phyloP scores from a whole-genome alignment of 1,139 yeast species.

The Geotrichum australiense region DNA sequence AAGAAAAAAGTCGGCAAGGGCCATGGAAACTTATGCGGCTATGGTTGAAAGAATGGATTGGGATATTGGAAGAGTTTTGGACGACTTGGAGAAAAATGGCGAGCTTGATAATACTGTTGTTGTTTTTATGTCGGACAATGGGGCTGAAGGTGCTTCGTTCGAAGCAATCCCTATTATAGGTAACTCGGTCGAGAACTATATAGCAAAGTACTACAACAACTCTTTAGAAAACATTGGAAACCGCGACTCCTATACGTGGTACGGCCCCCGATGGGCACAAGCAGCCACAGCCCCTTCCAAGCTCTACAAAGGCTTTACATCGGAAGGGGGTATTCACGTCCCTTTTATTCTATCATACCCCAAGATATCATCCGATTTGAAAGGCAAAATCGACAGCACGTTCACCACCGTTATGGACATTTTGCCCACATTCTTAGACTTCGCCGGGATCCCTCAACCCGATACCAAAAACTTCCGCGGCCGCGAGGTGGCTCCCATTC shows the following conservation, averaged over 20 bases:
- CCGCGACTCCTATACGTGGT: conserved; percentile 44
- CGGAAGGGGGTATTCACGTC: conserved; percentile 52
- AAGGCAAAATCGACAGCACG: conserved; percentile 33
- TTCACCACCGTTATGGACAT: conserved; percentile 54
- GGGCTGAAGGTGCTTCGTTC: conserved; percentile 53
- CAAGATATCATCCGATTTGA: conserved; percentile 16
- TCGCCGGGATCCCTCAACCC: conserved; percentile 38
- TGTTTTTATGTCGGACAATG: conserved; percentile 52
- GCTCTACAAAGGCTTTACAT: conserved; percentile 47
- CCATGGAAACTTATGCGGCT: conserved; percentile 53
- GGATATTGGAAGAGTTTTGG: conserved; percentile 44
- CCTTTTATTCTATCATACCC: conserved; percentile 38
- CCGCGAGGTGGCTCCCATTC: conserved; percentile 37
- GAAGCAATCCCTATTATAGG: conserved; percentile 45
- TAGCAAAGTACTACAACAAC: conserved; percentile 40
- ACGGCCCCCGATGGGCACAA: conserved; percentile 57
- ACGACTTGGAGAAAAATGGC: conserved; percentile 36
- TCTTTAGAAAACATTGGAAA: conserved; percentile 44
- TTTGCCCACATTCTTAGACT: conserved; percentile 46
- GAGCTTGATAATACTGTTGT: conserved; percentile 48
- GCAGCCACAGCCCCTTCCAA: conserved; percentile 53
- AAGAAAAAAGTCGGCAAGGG: conserved; percentile 35
- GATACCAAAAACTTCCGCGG: conserved; percentile 33
- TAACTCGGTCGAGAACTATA: conserved; percentile 28
- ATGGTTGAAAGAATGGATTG: conserved; percentile 52